phyloP scores from a whole-genome alignment of 768 basidiomycete species.

The Naganishia randhawae region DNA sequence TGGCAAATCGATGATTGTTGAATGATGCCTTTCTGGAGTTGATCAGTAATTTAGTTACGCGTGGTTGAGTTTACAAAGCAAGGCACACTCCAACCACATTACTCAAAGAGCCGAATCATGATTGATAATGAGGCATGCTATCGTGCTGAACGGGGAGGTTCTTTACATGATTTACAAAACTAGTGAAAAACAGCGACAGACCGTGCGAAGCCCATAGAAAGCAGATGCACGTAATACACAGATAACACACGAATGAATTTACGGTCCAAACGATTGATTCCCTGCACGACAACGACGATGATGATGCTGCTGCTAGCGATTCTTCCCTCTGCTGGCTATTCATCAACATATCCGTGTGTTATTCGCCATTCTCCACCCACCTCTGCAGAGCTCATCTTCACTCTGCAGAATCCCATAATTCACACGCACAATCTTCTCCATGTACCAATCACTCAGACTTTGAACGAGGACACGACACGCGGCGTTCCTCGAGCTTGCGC shows the following conservation, averaged over 20 bases:
- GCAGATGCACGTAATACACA: background rate
- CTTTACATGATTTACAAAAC: constrained; percentile 18
- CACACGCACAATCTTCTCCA: constrained; percentile 1
- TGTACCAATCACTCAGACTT: constrained; percentile 11
- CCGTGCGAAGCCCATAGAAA: background rate
- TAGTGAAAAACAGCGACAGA: background rate
- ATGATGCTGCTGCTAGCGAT: constrained; percentile 1
- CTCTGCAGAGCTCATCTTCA: no score
- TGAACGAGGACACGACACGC: background rate
- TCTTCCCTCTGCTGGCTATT: constrained; percentile 4
- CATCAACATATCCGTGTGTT: constrained; percentile 7
- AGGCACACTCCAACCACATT: background rate
- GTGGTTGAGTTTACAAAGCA: no score
- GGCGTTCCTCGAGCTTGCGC: background rate
- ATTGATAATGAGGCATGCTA: constrained; percentile 13
- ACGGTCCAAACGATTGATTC: constrained; percentile 1
- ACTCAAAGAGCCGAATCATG: constrained; percentile 13
- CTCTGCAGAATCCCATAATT: background rate
- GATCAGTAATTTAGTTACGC: no score
- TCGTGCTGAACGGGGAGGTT: constrained; percentile 17
- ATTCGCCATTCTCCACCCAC: background rate
- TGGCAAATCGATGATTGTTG: background rate
- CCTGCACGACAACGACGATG: background rate
- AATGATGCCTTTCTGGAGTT: no score
- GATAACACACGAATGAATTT: background rate